Evolutionary conservation across 768 basidiomycete species (phyloP).

Genomic region (Cyathus striatus): DNA sequence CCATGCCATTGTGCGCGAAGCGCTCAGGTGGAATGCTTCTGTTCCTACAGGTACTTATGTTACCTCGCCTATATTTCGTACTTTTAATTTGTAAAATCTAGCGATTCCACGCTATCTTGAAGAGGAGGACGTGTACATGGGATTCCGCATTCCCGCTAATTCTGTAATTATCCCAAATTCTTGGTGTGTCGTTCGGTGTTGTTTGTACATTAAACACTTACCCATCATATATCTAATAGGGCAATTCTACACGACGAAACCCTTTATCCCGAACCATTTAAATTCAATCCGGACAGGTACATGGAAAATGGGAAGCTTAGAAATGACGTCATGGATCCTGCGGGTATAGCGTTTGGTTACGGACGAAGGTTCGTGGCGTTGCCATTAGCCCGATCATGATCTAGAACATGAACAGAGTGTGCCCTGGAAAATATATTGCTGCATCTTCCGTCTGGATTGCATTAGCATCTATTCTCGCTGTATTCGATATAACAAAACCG

Average conservation of each 20-base stretch:
- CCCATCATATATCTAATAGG: background rate
- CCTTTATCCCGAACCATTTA: background rate
- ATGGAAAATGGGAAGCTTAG: background rate
- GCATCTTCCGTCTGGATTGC: conserved; percentile 22
- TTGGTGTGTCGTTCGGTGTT: conserved; percentile 14
- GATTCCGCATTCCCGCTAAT: conserved; percentile 27
- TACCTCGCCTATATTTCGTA: background rate
- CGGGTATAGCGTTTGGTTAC: background rate
- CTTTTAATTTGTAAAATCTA: conserved; percentile 8
- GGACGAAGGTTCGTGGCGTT: background rate
- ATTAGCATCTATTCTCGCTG: conserved; percentile 19
- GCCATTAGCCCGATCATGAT: background rate
- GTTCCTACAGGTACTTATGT: background rate
- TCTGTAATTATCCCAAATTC: conserved; percentile 21
- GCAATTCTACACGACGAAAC: background rate
- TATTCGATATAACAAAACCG: conserved; percentile 19
- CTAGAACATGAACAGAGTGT: conserved; percentile 10
- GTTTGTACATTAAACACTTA: background rate
- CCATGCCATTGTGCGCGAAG: conserved; percentile 25
- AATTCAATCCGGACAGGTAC: background rate
- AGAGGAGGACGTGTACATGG: conserved; percentile 28
- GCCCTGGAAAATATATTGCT: conserved; percentile 28
- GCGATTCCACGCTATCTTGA: conserved; percentile 22
- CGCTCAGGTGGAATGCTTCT: conserved; percentile 20
- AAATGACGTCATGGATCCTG: background rate